phyloP scores from a whole-genome alignment of 768 basidiomycete species.

The Boletus speciosus region DNA sequence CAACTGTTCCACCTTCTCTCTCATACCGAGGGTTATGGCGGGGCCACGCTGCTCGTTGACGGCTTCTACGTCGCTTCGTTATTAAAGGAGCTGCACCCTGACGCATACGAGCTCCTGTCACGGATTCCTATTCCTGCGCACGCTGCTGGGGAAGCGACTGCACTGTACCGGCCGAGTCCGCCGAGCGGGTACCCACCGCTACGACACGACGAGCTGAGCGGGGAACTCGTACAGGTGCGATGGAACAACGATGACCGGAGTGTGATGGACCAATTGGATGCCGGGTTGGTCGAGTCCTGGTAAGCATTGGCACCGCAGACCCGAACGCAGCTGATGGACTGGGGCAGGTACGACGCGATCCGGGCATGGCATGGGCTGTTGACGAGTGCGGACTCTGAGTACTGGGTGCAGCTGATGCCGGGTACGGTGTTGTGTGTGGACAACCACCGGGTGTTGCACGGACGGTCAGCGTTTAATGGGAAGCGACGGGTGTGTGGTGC shows the following conservation, averaged over 20 bases:
- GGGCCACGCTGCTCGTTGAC: constrained; percentile 89
- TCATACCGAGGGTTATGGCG: constrained; percentile 76
- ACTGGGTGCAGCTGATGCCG: constrained; percentile 85
- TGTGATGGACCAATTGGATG: constrained; percentile 59
- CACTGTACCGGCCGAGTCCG: constrained; percentile 57
- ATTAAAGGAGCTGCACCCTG: constrained; percentile 68
- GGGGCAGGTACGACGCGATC: constrained; percentile 72
- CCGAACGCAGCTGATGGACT: not conserved
- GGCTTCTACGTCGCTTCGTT: constrained; percentile 89
- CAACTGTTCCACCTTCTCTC: constrained; percentile 93
- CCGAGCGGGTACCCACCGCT: constrained; percentile 66
- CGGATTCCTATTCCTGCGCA: constrained; percentile 72
- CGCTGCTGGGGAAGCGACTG: constrained; percentile 74
- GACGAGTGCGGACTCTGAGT: constrained; percentile 79
- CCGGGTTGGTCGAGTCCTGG: constrained; percentile 73
- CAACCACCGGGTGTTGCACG: constrained; percentile 92
- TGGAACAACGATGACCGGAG: constrained; percentile 97
- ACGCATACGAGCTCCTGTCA: constrained; percentile 66
- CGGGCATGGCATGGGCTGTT: constrained; percentile 72
- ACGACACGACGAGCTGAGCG: constrained; percentile 55
- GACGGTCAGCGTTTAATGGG: constrained; percentile 87
- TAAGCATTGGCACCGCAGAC: constrained; percentile 20
- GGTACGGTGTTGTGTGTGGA: constrained; percentile 92
- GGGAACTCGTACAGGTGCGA: constrained; percentile 70
- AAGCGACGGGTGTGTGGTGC: constrained; percentile 93